These are phyloP conservation scores for Blastomyces silverae DNA, from an alignment of 2,329 filamentous ascomycete species.

Conservation along the genomic window DNA sequence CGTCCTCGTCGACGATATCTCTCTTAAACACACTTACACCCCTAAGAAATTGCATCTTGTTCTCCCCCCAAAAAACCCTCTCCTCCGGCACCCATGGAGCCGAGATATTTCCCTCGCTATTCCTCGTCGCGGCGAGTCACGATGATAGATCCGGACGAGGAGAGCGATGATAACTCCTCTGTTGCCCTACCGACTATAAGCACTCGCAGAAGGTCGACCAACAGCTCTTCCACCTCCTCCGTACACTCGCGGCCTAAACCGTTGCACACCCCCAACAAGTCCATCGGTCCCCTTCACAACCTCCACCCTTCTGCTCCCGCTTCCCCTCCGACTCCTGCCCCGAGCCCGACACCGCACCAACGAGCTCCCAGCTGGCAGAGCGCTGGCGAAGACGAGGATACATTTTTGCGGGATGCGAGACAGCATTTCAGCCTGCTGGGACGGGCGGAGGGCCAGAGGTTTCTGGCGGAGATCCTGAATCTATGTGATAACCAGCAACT, in stretches of 20 bases:
- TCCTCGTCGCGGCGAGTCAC: slow-evolving; percentile 12
- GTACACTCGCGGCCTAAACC: slow-evolving; percentile 29
- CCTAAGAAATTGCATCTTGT: not conserved
- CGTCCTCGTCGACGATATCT: not conserved
- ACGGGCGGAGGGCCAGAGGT: slow-evolving; percentile 66
- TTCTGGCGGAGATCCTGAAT: slow-evolving; percentile 82
- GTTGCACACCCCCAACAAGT: slow-evolving; percentile 48
- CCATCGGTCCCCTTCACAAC: slow-evolving; percentile 43
- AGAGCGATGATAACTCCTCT: slow-evolving; percentile 7
- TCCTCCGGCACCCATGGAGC: slow-evolving; percentile 10
- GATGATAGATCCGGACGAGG: slow-evolving; percentile 8
- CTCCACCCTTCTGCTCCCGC: slow-evolving; percentile 59
- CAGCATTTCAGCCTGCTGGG: slow-evolving; percentile 73
- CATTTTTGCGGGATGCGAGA: slow-evolving; percentile 70
- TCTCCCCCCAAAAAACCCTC: not conserved
- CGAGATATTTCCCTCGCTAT: slow-evolving; percentile 1
- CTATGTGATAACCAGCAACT: slow-evolving; percentile 92
- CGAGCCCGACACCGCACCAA: slow-evolving; percentile 58
- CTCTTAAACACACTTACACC: not conserved
- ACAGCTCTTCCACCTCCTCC: slow-evolving; percentile 28
- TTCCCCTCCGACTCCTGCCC: slow-evolving; percentile 61
- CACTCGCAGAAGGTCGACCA: slow-evolving; percentile 28
- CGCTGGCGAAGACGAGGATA: slow-evolving; percentile 63
- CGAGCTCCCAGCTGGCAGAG: slow-evolving; percentile 47
- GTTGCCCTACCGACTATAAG: not conserved